Base-by-base conservation (phyloP, 2,329 filamentous ascomycete genomes). In the Fusarium fujikuroi region DNA sequence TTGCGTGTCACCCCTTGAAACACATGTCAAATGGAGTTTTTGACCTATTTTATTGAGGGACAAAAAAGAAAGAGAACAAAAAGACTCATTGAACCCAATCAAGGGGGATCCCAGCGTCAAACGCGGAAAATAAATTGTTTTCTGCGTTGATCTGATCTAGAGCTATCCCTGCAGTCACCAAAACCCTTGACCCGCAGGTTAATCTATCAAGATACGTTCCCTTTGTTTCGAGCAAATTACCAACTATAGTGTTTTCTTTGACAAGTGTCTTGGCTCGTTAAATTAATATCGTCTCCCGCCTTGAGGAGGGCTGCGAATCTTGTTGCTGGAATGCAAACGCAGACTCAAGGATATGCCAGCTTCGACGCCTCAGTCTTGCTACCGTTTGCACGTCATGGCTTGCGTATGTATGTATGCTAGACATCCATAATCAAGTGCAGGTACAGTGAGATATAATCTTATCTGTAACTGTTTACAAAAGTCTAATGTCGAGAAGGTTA, bases 301-400 rank as follows among this genome's bases (percentile, higher is more conserved):
- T n/a, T 32, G 23, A 32, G 9, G 21, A 67, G 46, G 47, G 32
- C 43, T 28, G 53, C 23, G 28, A 54, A 47, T 66, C 21, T 50
- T 18, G 43, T 32, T 28, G 39, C 34, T 69, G 66, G 66, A 69
- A 67, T 69, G 66, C 25, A 37, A 64, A 23, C n/a, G 30, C 28
- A 14, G 23, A 9, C 18, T 40, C 40, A 32, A 36, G 47, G 58
- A 53, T 43, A 42, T 56, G 40, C 23, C 46, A 39, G 44, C 34
- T 28, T 50, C 9, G 16, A 54, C 37, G 62, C 47, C 39, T 40
- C 34, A 37, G 19, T 47, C 30, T 49, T 21, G 32, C 25, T 25
- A 9, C 19, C 44, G 21, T 32, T 56, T 50, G 44, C 50, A 30
- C 37, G 63, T 21, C 59, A 47, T 37, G n/a, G 19, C 28, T 46